These are phyloP conservation scores for Monoraphidium neglectum DNA, from an alignment of 139 green algal genomes.

Conservation along the genomic window DNA sequence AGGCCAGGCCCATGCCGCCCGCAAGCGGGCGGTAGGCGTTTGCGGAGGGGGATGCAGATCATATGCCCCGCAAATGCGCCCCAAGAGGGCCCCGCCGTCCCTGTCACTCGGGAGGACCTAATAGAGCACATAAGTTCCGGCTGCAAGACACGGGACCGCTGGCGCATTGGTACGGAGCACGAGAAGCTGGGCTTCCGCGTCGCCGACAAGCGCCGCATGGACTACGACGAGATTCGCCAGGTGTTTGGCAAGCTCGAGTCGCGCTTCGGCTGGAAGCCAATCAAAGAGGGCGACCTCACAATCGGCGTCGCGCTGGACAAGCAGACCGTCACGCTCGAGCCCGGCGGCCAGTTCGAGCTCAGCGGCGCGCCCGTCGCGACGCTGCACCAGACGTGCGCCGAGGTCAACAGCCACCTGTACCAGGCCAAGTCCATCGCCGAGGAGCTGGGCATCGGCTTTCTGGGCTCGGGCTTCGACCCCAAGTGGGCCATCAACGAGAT, in stretches of 20 bases:
- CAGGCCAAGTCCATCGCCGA: slow-evolving; percentile 89
- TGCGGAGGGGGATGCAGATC: too few species aligned
- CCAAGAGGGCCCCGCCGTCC: neutral
- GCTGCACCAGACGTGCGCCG: slow-evolving; percentile 93
- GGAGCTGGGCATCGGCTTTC: slow-evolving; percentile 81
- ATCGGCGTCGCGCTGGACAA: slow-evolving; percentile 86
- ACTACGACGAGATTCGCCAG: slow-evolving; percentile 79
- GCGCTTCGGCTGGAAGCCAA: slow-evolving; percentile 87
- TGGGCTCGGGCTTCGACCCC: slow-evolving; percentile 93
- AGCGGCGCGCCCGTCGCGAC: slow-evolving; percentile 88
- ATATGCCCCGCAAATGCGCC: slow-evolving; percentile 2
- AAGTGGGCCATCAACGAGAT: slow-evolving; percentile 86
- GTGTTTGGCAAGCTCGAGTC: slow-evolving; percentile 76
- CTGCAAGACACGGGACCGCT: slow-evolving; percentile 75
- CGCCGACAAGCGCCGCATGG: slow-evolving; percentile 59
- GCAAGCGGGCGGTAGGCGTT: too few species aligned
- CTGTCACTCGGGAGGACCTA: slow-evolving; percentile 63
- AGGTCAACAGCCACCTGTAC: slow-evolving; percentile 96
- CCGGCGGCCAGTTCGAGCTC: slow-evolving; percentile 98
- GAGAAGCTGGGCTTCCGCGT: slow-evolving; percentile 96
- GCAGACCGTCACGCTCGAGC: slow-evolving; percentile 96
- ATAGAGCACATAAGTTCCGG: slow-evolving; percentile 78
- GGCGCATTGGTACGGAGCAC: slow-evolving; percentile 98
- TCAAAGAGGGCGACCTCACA: slow-evolving; percentile 87
- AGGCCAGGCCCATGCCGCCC: too few species aligned